Conservation (phyloP, 257 asterid genomes). For the Striga asiatica region DNA sequence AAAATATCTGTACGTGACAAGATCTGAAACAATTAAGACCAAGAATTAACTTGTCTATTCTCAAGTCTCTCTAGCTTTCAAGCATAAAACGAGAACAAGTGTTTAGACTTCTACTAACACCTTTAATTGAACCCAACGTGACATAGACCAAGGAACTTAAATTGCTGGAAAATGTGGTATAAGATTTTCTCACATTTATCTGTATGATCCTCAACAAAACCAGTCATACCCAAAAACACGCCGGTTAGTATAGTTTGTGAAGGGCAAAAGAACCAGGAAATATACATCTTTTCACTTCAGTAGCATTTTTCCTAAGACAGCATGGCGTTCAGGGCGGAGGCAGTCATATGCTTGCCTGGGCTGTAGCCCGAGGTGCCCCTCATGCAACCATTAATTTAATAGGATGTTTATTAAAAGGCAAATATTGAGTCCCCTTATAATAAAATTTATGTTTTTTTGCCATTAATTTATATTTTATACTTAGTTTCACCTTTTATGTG, state of each 20-base stretch:
- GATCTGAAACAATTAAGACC: slow-evolving; percentile 1
- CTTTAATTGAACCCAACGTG: not conserved
- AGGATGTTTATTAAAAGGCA: too few species aligned
- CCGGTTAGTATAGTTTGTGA: not conserved
- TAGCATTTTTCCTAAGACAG: not conserved
- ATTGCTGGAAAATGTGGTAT: not conserved
- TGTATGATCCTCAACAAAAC: not conserved
- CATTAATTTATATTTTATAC: too few species aligned
- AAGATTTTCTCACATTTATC: not conserved
- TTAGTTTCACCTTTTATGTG: too few species aligned
- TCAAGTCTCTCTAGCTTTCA: not conserved
- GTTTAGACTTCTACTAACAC: not conserved
- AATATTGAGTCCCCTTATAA: too few species aligned
- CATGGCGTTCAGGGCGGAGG: too few species aligned
- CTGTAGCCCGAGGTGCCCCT: too few species aligned
- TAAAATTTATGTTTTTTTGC: too few species aligned
- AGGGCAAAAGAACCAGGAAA: not conserved
- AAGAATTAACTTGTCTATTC: not conserved
- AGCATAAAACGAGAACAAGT: not conserved
- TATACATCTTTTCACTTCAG: not conserved
- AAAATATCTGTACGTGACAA: not conserved
- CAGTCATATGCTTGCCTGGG: too few species aligned
- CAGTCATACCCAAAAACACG: not conserved
- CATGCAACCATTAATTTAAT: too few species aligned
- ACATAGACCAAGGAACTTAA: not conserved